Evolutionary conservation across 805 yeast genomes (phyloP).

Genomic region (Candida cerambycidarum): DNA sequence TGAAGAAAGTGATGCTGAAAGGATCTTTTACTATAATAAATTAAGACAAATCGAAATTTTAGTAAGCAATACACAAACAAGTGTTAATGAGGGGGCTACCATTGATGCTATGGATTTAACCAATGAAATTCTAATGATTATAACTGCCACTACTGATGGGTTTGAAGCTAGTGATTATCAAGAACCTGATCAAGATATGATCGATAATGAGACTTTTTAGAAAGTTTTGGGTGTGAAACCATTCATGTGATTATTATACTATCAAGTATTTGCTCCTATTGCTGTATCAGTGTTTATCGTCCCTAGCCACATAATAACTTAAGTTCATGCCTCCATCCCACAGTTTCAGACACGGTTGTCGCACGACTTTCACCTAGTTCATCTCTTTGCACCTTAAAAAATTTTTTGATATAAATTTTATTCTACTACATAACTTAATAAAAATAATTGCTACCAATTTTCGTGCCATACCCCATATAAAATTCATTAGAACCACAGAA

Average conservation of each 20-base stretch:
- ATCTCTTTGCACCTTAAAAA: constrained; percentile 7
- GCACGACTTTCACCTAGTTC: constrained; percentile 4
- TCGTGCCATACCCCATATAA: too few relatives aligned
- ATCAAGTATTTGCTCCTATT: too few relatives aligned
- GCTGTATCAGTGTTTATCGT: too few relatives aligned
- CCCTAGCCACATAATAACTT: not conserved
- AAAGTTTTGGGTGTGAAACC: too few relatives aligned
- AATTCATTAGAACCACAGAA: too few relatives aligned
- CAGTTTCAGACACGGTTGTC: constrained; percentile 2
- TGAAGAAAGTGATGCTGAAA: constrained; percentile 72
- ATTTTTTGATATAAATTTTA: constrained; percentile 2
- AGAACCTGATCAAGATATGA: constrained; percentile 12
- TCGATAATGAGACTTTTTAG: constrained; percentile 14
- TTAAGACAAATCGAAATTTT: constrained; percentile 84
- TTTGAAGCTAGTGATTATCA: constrained; percentile 56
- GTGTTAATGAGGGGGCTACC: constrained; percentile 8
- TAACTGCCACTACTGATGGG: constrained; percentile 58
- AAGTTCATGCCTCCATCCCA: constrained; percentile 3
- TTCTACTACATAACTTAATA: not conserved
- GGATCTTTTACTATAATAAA: constrained; percentile 88
- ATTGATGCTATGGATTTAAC: constrained; percentile 5
- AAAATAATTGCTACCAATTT: not conserved
- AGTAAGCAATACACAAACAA: constrained; percentile 48
- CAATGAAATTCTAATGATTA: constrained; percentile 24
- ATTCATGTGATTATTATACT: too few relatives aligned